phyloP scores from a whole-genome alignment of 495 filamentous ascomycete genomes.

The Podospora pseudopauciseta region DNA sequence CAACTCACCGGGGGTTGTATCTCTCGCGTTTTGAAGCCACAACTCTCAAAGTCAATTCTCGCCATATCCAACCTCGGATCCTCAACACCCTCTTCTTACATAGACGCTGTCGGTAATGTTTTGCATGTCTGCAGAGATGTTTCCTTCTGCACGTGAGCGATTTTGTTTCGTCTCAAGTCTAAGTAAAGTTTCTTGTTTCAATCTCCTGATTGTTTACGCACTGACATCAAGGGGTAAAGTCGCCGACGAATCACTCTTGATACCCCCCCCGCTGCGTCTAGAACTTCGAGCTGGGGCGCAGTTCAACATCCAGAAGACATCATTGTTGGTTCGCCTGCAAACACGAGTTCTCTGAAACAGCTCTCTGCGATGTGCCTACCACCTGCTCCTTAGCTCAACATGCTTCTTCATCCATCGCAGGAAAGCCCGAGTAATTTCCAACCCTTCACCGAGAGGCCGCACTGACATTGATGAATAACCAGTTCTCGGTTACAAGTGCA shows the following conservation, averaged over 20 bases:
- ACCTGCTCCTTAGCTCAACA: not conserved
- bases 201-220: conserved; percentile 16
- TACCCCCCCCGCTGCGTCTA: not conserved
- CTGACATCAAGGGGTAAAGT: not conserved
- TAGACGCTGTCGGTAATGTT: not conserved
- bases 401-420: not conserved
- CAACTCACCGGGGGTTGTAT: not conserved
- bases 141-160: not conserved
- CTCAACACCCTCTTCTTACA: not conserved
- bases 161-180: conserved; percentile 25
- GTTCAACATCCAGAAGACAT: not conserved
- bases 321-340: not conserved
- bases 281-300: not conserved
- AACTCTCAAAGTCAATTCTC: not conserved
- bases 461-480: no score
- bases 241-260: not conserved
- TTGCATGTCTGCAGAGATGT: conserved; percentile 2
- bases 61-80: not conserved
- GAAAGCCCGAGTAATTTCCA: not conserved
- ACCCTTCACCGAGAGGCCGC: not conserved
- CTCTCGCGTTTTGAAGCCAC: not conserved
- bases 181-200: conserved; percentile 15
- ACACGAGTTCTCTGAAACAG: not conserved
- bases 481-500: not conserved
- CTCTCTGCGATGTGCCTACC: conserved; percentile 1